Evolutionary conservation across 352 stramenopile species (phyloP), one percentile per base, ranked within the genome.

Genomic region (Globisporangium carolinianum): DNA sequence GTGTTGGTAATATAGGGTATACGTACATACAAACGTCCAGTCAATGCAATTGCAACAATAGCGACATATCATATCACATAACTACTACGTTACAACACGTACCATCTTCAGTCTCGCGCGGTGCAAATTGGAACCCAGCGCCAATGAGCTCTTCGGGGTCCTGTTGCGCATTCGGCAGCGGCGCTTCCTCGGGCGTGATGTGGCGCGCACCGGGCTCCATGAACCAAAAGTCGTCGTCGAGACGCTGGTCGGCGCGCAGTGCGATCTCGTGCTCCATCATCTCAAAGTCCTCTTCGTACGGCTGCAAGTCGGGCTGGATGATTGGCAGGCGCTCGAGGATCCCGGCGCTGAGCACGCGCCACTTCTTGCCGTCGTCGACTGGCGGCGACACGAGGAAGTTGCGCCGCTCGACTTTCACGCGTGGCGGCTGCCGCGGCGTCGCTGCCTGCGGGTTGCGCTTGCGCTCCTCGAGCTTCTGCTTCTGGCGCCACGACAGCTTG

Each of bases 171-270:
- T 83, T 79, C 11, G 81, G 79, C 67, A 68, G 71, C 56, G 79
- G 78, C 5, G 78, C 81, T 58, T 94, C 83, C 55, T 94, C 83
- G 2, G 83, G 81, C 59, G 72, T 79, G 54, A 91, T 83, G 62
- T 94, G 76, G 52, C 62, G 75, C 38, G 77, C 63, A 3, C 83
- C 83, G 1, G 83, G 78, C 59, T 94, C 83, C 71, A 87, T 86
- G 68, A 89, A 90, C 83, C 83, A 94, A 56, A 94, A 94, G 49
- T 86, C 81, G 42, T 91, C 79, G 47, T 89, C 80, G 38, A 94
- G 49, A 47, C 83, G 70, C 79, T 91, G 80, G 63, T 84, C 79
- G 37, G 84, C 67, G n/a, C 81, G 81, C 43, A 94, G 68, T 32
- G 66, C 68, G 58, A 88, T 88, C 66, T 91, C 83, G 64, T 91